Base-by-base conservation (phyloP, 2,329 filamentous ascomycete species). In the Aquanectria penicillioides region DNA sequence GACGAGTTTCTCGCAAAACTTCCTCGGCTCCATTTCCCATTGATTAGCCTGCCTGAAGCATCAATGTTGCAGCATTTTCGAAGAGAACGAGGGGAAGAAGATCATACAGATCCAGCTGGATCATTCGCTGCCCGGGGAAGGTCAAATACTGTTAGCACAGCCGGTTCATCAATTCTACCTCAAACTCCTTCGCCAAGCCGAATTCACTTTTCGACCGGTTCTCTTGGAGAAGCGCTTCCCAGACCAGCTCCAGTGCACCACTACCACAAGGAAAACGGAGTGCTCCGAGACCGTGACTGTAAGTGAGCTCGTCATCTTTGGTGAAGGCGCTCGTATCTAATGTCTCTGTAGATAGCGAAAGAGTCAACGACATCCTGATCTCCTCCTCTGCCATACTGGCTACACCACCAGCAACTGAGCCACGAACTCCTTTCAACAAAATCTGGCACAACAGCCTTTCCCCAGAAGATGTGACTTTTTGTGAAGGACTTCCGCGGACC, bases 1-100 rank as follows among this genome's bases (percentile, higher is more conserved):
- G 66, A 70, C 15, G 65, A 68, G 13, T 67, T 67, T 7, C 17
- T 64, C 6, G 55, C 56, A 15, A 63, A 67, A 5, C 65, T 73
- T 22, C 66, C 71, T 3, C 69, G 65, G 2, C 67, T 78, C 2
- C 75, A 71, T 1, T 78, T 78, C 29, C 69, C 71, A 9, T 68
- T 78, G 11, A 73, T 78, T 41, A 76, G 75, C 49, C 64, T 78
- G 13, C 71, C 72, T 1, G 75, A 77, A 29, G 76, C 76, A 12
- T 74, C 75, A 2, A 69, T 69, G 58, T 23, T 74, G 15, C 76
- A 77, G 40, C 68, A 68, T 7, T 65, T 70, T 20, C 72, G 75
- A 17, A 59, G 73, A 34, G 68, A 73, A 15, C 58, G 73, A 12
- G 75, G 75, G 6, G 73, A 77, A 41, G 75, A 77, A 50, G 76